These are phyloP conservation scores for Epithele typhae DNA, from an alignment of 768 basidiomycete genomes.

Conservation along the genomic window DNA sequence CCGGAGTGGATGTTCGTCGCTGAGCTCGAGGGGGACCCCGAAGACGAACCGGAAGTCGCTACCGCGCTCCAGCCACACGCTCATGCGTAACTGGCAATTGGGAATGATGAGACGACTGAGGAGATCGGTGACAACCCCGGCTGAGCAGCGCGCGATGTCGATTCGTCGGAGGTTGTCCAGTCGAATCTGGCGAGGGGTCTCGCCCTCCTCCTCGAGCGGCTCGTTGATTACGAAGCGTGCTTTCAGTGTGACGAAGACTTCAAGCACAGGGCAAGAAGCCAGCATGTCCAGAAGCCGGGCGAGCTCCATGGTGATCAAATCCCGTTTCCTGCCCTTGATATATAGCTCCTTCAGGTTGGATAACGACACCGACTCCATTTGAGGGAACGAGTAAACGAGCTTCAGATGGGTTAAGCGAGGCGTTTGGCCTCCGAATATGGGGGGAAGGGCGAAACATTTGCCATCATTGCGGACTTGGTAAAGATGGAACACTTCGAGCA, in stretches of 20 bases:
- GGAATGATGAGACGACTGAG: slow-evolving; percentile 20
- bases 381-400: slow-evolving; percentile 18
- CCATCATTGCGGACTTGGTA: slow-evolving; percentile 15
- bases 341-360: slow-evolving; percentile 17
- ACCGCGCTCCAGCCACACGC: slow-evolving; percentile 21
- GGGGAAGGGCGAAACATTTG: slow-evolving; percentile 17
- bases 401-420: slow-evolving; percentile 18
- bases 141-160: slow-evolving; percentile 20
- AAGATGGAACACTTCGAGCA: slow-evolving; percentile 21
- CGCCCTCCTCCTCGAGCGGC: slow-evolving; percentile 13
- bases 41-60: slow-evolving; percentile 20
- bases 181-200: slow-evolving; percentile 11
- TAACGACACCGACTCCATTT: slow-evolving; percentile 12
- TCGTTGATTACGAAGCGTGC: slow-evolving; percentile 14
- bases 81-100: slow-evolving; percentile 20
- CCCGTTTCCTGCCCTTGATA: slow-evolving; percentile 23
- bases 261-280: slow-evolving; percentile 19
- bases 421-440: slow-evolving; percentile 20
- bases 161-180: slow-evolving; percentile 20
- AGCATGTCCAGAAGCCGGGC: slow-evolving; percentile 22
- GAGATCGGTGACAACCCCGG: slow-evolving; percentile 14
- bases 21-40: slow-evolving; percentile 21
- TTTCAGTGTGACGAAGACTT: slow-evolving; percentile 19
- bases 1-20: slow-evolving; percentile 16
- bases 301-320: slow-evolving; percentile 16